Percentiles rank a stretch among this genome's conserved stretches.
Evolutionary conservation across 2,329 filamentous ascomycete species (phyloP).

Genomic region (Berkeleyomyces rouxiae): DNA sequence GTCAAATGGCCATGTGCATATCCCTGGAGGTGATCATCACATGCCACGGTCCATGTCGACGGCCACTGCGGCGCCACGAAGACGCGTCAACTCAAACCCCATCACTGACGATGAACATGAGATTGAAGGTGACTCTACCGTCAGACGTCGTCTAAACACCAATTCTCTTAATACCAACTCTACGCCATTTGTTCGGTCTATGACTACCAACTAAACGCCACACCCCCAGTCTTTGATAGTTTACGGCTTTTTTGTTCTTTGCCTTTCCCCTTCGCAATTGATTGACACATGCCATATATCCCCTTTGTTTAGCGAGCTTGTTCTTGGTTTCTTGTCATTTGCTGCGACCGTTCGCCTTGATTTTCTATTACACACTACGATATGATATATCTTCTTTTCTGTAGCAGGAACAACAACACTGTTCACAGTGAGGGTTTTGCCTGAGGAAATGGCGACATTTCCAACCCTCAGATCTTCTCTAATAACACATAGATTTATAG

Average conservation of each 20-base stretch:
- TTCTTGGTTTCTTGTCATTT: neutral
- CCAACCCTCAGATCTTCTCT: neutral
- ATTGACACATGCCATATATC: neutral
- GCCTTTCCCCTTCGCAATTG: neutral
- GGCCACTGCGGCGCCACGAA: neutral
- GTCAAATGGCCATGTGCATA: conserved; percentile 7
- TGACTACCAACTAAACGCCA: conserved; percentile 5
- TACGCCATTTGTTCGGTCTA: conserved; percentile 1
- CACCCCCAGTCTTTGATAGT: neutral
- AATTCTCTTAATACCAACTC: neutral
- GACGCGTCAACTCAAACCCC: conserved; percentile 7
- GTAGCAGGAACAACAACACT: conserved; percentile 5
- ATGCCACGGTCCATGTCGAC: conserved; percentile 7
- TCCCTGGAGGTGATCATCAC: conserved; percentile 1
- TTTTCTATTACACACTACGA: neutral
- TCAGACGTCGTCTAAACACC: neutral
- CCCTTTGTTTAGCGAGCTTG: neutral
- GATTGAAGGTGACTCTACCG: neutral
- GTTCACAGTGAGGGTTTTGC: neutral
- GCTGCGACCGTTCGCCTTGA: neutral
- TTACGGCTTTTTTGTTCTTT: neutral
- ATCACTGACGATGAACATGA: conserved; percentile 9
- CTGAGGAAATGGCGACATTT: neutral
- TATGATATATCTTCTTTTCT: neutral
- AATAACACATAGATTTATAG: conserved; percentile 5